Evolutionary conservation across 2,329 filamentous ascomycete genomes (phyloP), one percentile per base, ranked within the genome.

Genomic region (Pestalotiopsis fici): DNA sequence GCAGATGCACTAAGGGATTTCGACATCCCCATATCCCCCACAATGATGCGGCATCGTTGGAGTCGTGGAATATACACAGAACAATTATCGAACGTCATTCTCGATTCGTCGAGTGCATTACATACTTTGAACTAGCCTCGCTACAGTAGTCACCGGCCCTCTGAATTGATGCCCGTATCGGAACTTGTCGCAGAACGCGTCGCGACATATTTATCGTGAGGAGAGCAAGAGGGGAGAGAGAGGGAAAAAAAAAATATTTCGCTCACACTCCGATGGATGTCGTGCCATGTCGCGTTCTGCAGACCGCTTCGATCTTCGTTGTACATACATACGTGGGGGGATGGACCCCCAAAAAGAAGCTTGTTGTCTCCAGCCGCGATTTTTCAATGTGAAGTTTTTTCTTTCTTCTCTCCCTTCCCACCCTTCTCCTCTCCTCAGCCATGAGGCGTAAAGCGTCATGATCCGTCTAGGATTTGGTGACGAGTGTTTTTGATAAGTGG

Each of bases 401-500:
- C 37, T 39, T 60, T 21, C n/a, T 28, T 31, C n/a, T 23, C 57
- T 31, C 3, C 13, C 31, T 35, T 35, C 31, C 31, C 31, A 35
- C 31, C 31, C 31, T 35, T 35, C 31, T 35, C 31, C 31, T 35
- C 4, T 35, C 31, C 21, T 13, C n/a, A 60, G 28, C 27, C 57
- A 60, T 50, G 43, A 50, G 43, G 43, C 43, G 43, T 50, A 39
- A 60, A 35, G 21, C 37, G 59, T 47, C 59, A 62, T 62, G 25
- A 15, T 15, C 59, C 18, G n/a, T 61, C n/a, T 13, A 11, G 25
- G 37, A 25, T 7, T 23, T 62, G 11, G 37, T 62, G 59, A 50
- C 59, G 21, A 62, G 21, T 23, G 28, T 64, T 50, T 50, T 64
- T 64, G 62, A 25, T 64, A 64, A 64, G 21, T 18, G 62, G 25